Base-by-base conservation (phyloP, 106 monocot species). In the Acorus calamus region DNA sequence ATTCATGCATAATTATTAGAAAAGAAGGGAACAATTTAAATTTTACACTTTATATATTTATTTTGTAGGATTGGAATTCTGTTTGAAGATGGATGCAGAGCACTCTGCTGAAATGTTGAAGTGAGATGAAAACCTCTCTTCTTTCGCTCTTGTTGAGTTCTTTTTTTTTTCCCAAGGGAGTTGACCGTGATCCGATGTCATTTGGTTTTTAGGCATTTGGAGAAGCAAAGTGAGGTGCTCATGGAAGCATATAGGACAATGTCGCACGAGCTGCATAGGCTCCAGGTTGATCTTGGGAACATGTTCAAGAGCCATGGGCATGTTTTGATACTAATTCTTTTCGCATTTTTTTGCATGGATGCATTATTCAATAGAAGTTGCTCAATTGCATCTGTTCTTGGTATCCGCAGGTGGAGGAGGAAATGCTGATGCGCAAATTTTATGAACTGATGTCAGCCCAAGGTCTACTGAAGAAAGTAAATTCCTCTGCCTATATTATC, bases 371-470 rank as follows among this genome's bases (percentile, higher is more conserved):
- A 53, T 62, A 47, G n/a, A 4, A 11, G 4, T 28, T 70, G 49
- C 50, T 63, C 49, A 42, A 43, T 66, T 14, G 8, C 42, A 41
- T 47, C 49, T 14, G 11, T 4, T 7, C 2, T 64, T 53, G 57
- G 12, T 12, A 57, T 69, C 7, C 73, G 60, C 56, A 94, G 93
- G 89, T 89, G 7, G 93, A 89, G 69, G 93, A 94, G 75, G 86
- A 94, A 65, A 89, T 82, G 84, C 86, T 94, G 56, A 94, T 94
- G 86, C 71, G 71, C 46, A 94, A 94, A 62, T 59, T 94, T 41
- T 84, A 93, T 41, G 81, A 86, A 69, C 7, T 79, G 8, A 93
- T 89, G 85, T 72, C 78, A 50, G 78, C 83, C 14, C 73, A 86
- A 72, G 93, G 93, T 43, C 57, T 85, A 58, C 11, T 89, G 46